Conservation (phyloP, 331 rosid species). For the Acacia pycnantha region DNA sequence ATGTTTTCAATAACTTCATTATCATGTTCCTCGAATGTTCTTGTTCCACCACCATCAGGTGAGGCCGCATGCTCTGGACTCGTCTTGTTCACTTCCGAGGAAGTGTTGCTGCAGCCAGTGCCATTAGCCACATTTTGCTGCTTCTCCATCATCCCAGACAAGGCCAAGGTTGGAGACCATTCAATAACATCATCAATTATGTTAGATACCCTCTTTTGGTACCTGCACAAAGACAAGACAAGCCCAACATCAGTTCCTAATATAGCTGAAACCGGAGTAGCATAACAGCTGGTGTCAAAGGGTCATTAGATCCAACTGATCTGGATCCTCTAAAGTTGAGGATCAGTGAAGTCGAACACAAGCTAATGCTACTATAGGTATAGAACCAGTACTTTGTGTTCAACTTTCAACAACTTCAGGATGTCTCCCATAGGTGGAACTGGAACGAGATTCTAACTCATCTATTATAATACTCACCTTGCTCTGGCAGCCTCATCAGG, state of each 20-base stretch:
- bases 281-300: not conserved
- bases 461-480: conserved; percentile 55
- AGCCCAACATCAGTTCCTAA: conserved; percentile 13
- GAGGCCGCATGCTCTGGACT: conserved; percentile 43
- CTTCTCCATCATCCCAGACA: conserved; percentile 98
- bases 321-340: not conserved
- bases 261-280: not conserved
- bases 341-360: not conserved
- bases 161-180: conserved; percentile 91
- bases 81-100: conserved; percentile 37
- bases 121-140: conserved; percentile 61
- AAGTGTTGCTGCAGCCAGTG: conserved; percentile 46
- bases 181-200: conserved; percentile 97
- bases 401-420: not conserved
- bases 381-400: not conserved
- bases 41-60: conserved; percentile 33
- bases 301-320: not conserved
- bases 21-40: conserved; percentile 40
- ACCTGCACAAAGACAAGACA: conserved; percentile 51
- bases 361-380: not conserved
- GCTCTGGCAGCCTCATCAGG: conserved; percentile 99
- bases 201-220: conserved; percentile 89
- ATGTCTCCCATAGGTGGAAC: not conserved
- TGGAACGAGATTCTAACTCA: conserved; percentile 1
- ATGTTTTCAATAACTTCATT: conserved; percentile 41